Evolutionary conservation across 257 asterid genomes (phyloP).

Genomic region (Petunia secreta): DNA sequence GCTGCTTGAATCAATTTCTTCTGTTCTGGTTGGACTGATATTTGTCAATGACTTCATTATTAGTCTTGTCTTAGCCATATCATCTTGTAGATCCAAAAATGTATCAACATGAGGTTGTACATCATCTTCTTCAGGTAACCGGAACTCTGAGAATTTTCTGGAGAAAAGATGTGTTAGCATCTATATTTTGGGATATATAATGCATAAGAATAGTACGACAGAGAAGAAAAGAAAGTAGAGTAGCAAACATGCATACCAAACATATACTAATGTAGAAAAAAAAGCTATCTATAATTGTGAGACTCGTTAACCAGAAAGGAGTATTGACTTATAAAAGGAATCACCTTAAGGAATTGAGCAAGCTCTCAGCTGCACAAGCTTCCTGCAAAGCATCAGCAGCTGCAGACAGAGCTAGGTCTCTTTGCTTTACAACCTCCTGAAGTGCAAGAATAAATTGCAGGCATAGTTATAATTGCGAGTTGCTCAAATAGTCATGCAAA

Average conservation of each 20-base stretch:
- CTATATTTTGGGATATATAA: not conserved
- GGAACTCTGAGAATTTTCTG: slow-evolving; percentile 67
- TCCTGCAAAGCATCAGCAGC: slow-evolving; percentile 82
- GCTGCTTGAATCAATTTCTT: slow-evolving; percentile 42
- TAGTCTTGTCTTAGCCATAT: slow-evolving; percentile 48
- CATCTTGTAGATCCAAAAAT: slow-evolving; percentile 56
- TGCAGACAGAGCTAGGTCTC: slow-evolving; percentile 61
- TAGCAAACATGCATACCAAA: not conserved
- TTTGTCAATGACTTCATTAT: slow-evolving; percentile 58
- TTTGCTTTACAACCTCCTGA: slow-evolving; percentile 65
- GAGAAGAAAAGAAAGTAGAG: not conserved
- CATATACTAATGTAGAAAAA: not conserved
- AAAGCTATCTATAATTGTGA: not conserved
- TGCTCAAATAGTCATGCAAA: not conserved
- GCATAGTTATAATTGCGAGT: not conserved
- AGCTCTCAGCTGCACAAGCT: slow-evolving; percentile 78
- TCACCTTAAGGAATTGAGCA: slow-evolving; percentile 78
- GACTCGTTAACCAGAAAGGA: not conserved
- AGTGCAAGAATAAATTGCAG: slow-evolving; percentile 22
- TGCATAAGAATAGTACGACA: not conserved
- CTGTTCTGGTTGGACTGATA: slow-evolving; percentile 45
- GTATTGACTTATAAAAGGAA: not conserved
- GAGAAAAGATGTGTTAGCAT: slow-evolving; percentile 23
- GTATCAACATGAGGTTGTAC: slow-evolving; percentile 54
- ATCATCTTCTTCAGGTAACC: slow-evolving; percentile 54